Base-by-base conservation (phyloP, 331 rosid species). In the Erythrophleum ivorense region DNA sequence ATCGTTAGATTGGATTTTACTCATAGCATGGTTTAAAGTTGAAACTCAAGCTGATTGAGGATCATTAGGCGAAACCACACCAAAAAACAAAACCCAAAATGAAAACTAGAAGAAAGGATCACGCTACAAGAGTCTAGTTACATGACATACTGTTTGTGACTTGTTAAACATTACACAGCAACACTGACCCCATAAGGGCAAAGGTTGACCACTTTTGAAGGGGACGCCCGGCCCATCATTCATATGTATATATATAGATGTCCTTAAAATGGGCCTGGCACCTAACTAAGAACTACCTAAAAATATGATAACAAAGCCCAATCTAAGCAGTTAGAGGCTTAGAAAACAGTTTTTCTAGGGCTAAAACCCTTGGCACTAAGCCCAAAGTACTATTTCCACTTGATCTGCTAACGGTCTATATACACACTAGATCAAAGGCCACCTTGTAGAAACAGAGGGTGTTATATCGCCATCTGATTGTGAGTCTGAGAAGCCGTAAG, bases 391-490 rank as follows among this genome's bases (percentile, higher is more conserved):
- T 0, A 9, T 0, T 12, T 16, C 29, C 24, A 54, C 18, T 19
- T 65, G 48, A 36, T 60, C 52, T 48, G 40, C 40, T 36, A 36
- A 36, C 14, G 48, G 10, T 52, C 4, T 54, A 54, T 54, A 54
- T 54, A 2, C 18, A 54, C 60, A 54, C 0, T 13, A 1, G 60
- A 9, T 16, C 59, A 75, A 85, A 62, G 65, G 52, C 80, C 75
- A 73, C 34, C 84, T 77, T 54, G 77, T 1, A 71, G 76, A 70
- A 9, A 48, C 62, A 1, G 85, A 86, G n/a, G 87, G 86, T 0
- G 73, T 81, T 18, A 81, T 68, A 41, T 82, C 54, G 1, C 84
- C 86, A 45, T 87, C 78, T n/a, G 84, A 84, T 40, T 78, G 86
- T 78, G 86, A 49, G 15, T 36, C 84, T 38, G 80, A 46, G 80